Evolutionary conservation across 176 grass and related monocot genomes (phyloP), one percentile per base, ranked within the genome.

Genomic region (Triticum dicoccoides): DNA sequence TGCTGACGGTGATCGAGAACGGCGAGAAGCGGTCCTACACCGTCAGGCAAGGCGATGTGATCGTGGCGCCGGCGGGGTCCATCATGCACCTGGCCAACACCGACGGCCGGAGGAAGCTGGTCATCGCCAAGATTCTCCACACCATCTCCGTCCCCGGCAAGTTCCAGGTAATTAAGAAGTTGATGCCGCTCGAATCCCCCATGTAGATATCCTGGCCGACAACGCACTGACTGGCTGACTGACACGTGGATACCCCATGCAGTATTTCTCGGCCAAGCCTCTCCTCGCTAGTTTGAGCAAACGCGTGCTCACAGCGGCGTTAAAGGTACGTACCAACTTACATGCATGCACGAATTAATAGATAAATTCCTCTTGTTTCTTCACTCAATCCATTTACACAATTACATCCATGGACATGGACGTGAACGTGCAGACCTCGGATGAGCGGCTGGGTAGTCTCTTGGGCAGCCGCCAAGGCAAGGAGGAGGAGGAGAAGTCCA

Each of bases 191-290:
- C 45, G 58, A 52, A 47, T 29, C 67, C 11, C 2, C 12, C 8
- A 4, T 17, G 6, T 35, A 45, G 27, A 73, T 54, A 17, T 30
- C 29, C 29, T 30, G 29, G 29, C 2, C 2, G 2, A 18, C 69
- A 11, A 18, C 5, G 15, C 5, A 18, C 15, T 7, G 15, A 83
- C 11, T 10, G 4, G 44, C 10, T 7, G 5, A 62, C 12, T 8
- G 65, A 68, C 65, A 69, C 23, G 24, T 33, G 27, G 18, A n/a
- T 39, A 74, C 47, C 18, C 4, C 24, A 79, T 58, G 61, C 84
- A 98, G 93, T 61, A 37, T 12, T 96, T 96, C 90, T 86, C 92
- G 61, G 96, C 84, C 39, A 58, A 93, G 30, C 91, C 96, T 8
- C 64, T 91, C 61, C 58, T 91, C 12, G 56, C 79, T 7, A 86